phyloP scores from a whole-genome alignment of 2,329 filamentous ascomycete genomes.

The Aureobasidium subglaciale region DNA sequence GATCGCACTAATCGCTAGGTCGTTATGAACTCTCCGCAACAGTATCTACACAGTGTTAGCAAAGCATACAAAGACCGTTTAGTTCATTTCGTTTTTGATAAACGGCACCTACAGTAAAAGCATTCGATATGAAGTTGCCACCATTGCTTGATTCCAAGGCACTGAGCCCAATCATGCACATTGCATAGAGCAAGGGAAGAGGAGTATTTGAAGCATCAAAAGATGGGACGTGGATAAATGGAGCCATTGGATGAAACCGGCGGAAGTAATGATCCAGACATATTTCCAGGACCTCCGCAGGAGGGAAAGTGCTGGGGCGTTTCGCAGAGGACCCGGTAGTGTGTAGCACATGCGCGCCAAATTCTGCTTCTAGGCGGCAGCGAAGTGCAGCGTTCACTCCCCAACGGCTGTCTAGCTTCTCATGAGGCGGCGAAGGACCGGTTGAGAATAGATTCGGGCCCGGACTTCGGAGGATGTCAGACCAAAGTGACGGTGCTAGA shows the following conservation, averaged over 20 bases:
- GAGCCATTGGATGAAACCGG: constrained; percentile 46
- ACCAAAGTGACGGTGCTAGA: constrained; percentile 31
- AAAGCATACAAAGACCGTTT: neutral
- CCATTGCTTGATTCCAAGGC: constrained; percentile 47
- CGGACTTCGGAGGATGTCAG: constrained; percentile 25
- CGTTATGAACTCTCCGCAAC: constrained; percentile 35
- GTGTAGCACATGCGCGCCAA: constrained; percentile 21
- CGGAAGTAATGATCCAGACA: constrained; percentile 48
- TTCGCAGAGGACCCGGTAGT: constrained; percentile 19
- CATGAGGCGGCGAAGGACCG: constrained; percentile 25
- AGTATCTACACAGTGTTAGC: constrained; percentile 23
- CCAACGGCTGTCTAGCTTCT: constrained; percentile 31
- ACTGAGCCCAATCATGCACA: constrained; percentile 48
- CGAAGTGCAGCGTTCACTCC: constrained; percentile 32
- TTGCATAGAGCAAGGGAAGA: constrained; percentile 42
- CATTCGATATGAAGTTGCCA: constrained; percentile 42
- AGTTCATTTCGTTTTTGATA: neutral
- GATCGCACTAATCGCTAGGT: constrained; percentile 37
- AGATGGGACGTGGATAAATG: constrained; percentile 48
- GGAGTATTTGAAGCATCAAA: constrained; percentile 45
- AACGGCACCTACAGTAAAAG: constrained; percentile 34
- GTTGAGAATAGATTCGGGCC: constrained; percentile 30
- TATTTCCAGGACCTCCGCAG: constrained; percentile 48
- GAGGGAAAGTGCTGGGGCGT: constrained; percentile 30
- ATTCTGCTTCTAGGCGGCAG: constrained; percentile 33